Percentiles rank a stretch among this genome's conserved stretches.
Evolutionary conservation across 192 early-diverging fungal species (phyloP).

Genomic region (Pecoramyces ruminantium): DNA sequence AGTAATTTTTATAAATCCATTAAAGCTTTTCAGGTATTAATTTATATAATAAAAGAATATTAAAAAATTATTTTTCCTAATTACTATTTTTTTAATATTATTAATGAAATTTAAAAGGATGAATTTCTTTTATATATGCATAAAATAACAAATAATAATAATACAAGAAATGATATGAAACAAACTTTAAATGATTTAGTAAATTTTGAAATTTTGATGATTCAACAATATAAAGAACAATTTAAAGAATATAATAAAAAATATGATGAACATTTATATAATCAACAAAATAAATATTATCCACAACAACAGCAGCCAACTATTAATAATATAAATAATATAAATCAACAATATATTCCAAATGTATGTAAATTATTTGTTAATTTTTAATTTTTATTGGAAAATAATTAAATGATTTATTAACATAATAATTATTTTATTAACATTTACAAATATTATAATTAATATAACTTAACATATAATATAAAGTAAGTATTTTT

Average conservation of each 20-base stretch:
- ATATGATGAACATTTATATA: not conserved
- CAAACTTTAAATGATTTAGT: not conserved
- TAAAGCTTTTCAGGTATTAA: not conserved
- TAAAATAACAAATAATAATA: not conserved
- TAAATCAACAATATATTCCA: not conserved
- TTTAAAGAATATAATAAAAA: not conserved
- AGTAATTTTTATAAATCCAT: not conserved
- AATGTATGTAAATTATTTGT: not conserved
- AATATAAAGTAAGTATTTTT: too few species aligned
- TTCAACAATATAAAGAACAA: not conserved
- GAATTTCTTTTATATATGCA: not conserved
- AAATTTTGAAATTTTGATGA: not conserved
- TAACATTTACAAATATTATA: too few species aligned
- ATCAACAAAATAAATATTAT: not conserved
- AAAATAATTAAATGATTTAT: too few species aligned
- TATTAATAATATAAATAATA: too few species aligned
- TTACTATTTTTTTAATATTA: too few species aligned
- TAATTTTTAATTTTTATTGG: too few species aligned
- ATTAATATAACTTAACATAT: too few species aligned
- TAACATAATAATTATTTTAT: too few species aligned
- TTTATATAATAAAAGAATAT: too few species aligned
- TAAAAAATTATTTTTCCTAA: too few species aligned
- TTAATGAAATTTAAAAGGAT: not conserved
- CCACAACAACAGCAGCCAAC: not conserved
- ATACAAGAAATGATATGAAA: not conserved